A percentile compares a stretch with the other conserved stretches of the same genome.
Conservation (phyloP, 108 stramenopile species). For the Nitzschia sp. region DNA sequence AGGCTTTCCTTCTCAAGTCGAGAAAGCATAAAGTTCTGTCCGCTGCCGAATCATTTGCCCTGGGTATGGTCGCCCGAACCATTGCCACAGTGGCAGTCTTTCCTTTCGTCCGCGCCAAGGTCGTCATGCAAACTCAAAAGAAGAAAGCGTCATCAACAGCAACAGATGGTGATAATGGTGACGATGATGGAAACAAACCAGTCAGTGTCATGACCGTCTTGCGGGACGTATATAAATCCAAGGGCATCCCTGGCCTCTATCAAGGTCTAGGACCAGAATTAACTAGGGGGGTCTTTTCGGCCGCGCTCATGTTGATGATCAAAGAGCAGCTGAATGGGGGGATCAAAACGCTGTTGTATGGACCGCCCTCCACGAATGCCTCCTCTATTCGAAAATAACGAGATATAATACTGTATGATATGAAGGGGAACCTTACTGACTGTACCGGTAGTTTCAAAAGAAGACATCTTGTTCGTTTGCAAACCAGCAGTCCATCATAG, state of each 20-base stretch:
- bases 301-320: slow-evolving; percentile 90
- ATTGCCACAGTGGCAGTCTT: slow-evolving; percentile 84
- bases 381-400: no score
- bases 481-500: no score
- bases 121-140: slow-evolving; percentile 68
- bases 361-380: background rate
- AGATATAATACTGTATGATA: no score
- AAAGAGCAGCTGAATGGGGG: slow-evolving; percentile 76
- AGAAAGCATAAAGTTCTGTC: slow-evolving; percentile 41
- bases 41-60: slow-evolving; percentile 81
- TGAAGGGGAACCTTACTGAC: no score
- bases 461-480: no score
- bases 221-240: slow-evolving; percentile 40
- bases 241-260: slow-evolving; percentile 52
- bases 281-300: slow-evolving; percentile 84
- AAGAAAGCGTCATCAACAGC: slow-evolving; percentile 1
- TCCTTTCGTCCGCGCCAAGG: slow-evolving; percentile 89
- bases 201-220: slow-evolving; percentile 63
- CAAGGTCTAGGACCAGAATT: slow-evolving; percentile 90
- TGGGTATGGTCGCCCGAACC: slow-evolving; percentile 88
- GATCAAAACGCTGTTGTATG: slow-evolving; percentile 38
- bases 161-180: slow-evolving; percentile 20
- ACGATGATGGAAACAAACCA: background rate
- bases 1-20: slow-evolving; percentile 41
- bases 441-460: no score